Evolutionary conservation across 257 asterid species (phyloP).

Genomic region (Mentha longifolia): DNA sequence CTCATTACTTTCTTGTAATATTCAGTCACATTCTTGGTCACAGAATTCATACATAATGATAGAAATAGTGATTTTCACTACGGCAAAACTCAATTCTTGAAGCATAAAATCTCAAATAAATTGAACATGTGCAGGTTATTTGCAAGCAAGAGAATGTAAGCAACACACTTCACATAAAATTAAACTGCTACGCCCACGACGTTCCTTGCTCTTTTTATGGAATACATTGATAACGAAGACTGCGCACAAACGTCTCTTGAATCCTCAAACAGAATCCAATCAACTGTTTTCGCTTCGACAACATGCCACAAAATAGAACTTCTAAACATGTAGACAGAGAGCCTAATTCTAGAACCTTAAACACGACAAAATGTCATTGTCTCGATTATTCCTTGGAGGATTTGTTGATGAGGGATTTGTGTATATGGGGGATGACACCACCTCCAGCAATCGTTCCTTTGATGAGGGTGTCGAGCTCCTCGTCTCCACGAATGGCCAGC

Average conservation of each 20-base stretch:
- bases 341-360: slow-evolving; percentile 34
- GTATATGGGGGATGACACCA: slow-evolving; percentile 58
- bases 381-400: slow-evolving; percentile 44
- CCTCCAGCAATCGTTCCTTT: slow-evolving; percentile 60
- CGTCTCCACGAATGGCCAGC: slow-evolving; percentile 56
- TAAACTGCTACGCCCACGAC: slow-evolving; percentile 22
- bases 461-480: slow-evolving; percentile 51
- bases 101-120: too few relatives aligned
- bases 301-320: slow-evolving; percentile 32
- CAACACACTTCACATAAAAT: slow-evolving; percentile 27
- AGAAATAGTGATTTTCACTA: too few relatives aligned
- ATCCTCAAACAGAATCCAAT: slow-evolving; percentile 32
- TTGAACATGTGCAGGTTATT: not conserved
- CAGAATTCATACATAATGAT: too few relatives aligned
- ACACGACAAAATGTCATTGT: not conserved
- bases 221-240: slow-evolving; percentile 17
- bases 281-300: slow-evolving; percentile 26
- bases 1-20: not conserved
- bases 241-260: slow-evolving; percentile 2
- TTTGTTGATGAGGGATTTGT: slow-evolving; percentile 57
- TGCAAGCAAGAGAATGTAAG: slow-evolving; percentile 11
- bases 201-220: slow-evolving; percentile 27
- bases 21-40: not conserved
- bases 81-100: not conserved
- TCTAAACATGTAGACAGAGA: slow-evolving; percentile 29